Evolutionary conservation across 2,329 filamentous ascomycete genomes (phyloP).

Genomic region (Elsinoe australis): DNA sequence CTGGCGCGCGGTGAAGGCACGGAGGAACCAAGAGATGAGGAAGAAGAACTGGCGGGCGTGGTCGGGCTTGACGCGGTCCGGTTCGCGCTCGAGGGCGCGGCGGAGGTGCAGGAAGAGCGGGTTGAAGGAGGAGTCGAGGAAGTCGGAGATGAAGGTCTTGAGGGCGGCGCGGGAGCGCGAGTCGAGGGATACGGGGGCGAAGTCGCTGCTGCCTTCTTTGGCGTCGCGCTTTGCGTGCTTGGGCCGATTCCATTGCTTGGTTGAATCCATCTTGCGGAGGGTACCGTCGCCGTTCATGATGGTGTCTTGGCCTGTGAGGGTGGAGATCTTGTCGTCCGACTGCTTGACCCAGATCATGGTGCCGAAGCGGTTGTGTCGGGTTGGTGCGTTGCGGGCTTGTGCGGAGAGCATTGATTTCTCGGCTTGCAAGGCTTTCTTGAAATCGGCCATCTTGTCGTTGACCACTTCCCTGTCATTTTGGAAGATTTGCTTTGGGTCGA

Average conservation of each 20-base stretch:
- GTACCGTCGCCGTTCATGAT: slow-evolving; percentile 64
- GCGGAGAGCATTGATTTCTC: slow-evolving; percentile 76
- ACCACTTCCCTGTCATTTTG: slow-evolving; percentile 67
- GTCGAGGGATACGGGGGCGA: slow-evolving; percentile 65
- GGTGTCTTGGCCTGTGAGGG: slow-evolving; percentile 81
- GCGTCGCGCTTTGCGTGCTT: slow-evolving; percentile 41
- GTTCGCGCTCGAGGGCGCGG: slow-evolving; percentile 83
- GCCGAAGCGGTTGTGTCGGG: slow-evolving; percentile 86
- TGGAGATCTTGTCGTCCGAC: slow-evolving; percentile 73
- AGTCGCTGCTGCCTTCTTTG: slow-evolving; percentile 56
- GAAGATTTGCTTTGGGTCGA: slow-evolving; percentile 77
- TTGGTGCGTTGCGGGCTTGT: slow-evolving; percentile 69
- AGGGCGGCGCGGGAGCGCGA: slow-evolving; percentile 67
- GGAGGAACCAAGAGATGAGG: slow-evolving; percentile 82
- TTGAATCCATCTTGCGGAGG: slow-evolving; percentile 80
- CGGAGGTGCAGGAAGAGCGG: slow-evolving; percentile 74
- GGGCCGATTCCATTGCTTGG: slow-evolving; percentile 84
- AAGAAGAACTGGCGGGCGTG: slow-evolving; percentile 88
- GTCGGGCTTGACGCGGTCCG: slow-evolving; percentile 62
- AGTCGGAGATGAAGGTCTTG: slow-evolving; percentile 78
- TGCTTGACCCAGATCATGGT: slow-evolving; percentile 96
- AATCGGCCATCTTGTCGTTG: slow-evolving; percentile 62
- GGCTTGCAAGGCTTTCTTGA: slow-evolving; percentile 67
- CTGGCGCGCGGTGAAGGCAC: slow-evolving; percentile 45
- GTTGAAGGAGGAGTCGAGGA: slow-evolving; percentile 92